phyloP scores from a whole-genome alignment of 139 green algal species.

The Chlorella sp. region DNA sequence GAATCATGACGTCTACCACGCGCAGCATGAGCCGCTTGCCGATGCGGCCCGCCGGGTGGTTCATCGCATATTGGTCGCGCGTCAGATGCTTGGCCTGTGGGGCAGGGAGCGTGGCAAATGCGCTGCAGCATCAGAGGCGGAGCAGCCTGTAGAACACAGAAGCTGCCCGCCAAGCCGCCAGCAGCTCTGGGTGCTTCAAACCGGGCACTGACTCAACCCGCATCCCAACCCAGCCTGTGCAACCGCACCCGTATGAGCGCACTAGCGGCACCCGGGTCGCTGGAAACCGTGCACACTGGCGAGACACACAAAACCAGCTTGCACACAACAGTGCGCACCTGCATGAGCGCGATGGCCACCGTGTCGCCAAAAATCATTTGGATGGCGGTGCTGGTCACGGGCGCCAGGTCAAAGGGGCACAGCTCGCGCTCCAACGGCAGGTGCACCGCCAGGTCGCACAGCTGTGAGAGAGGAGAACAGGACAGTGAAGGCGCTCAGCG shows the following conservation, averaged over 20 bases:
- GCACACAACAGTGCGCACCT: slow-evolving; percentile 12
- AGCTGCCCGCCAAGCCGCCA: background rate
- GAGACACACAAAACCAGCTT: no score
- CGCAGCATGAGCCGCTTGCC: slow-evolving; percentile 68
- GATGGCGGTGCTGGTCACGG: slow-evolving; percentile 67
- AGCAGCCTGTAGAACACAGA: no score
- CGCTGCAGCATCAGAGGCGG: no score
- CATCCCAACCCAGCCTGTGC: background rate
- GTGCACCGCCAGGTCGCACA: slow-evolving; percentile 57
- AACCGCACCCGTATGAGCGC: background rate
- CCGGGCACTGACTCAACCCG: background rate
- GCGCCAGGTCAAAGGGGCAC: slow-evolving; percentile 72
- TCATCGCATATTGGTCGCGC: slow-evolving; percentile 66
- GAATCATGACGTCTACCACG: slow-evolving; percentile 58
- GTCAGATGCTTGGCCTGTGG: slow-evolving; percentile 63
- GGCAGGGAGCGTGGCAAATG: no score
- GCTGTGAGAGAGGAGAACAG: no score
- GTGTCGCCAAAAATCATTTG: slow-evolving; percentile 78
- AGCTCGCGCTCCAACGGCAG: slow-evolving; percentile 70
- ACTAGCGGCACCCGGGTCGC: background rate
- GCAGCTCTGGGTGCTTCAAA: background rate
- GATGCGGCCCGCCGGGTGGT: slow-evolving; percentile 69
- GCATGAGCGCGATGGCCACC: slow-evolving; percentile 71
- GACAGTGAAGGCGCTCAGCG: no score
- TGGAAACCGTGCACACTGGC: no score